phyloP scores from a whole-genome alignment of 495 filamentous ascomycete species.

The Recurvomyces mirabilis region DNA sequence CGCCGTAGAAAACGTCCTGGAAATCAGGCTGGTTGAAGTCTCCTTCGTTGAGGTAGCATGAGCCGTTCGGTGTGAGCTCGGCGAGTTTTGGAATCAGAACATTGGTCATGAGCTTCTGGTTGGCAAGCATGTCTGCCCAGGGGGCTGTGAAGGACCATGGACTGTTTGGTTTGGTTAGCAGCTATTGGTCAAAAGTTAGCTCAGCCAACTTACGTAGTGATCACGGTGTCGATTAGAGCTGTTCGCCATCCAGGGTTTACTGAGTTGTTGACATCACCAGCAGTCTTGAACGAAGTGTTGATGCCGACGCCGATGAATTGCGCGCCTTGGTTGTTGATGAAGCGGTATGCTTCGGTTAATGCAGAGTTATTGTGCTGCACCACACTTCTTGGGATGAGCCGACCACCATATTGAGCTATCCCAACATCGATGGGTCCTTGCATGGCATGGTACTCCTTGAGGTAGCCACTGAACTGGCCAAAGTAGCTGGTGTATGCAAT shows the following conservation, averaged over 20 bases:
- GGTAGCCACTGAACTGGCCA: constrained; percentile 16
- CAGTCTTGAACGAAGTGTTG: constrained; percentile 32
- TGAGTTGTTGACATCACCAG: constrained; percentile 42
- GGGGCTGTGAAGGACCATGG: constrained; percentile 36
- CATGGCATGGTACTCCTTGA: constrained; percentile 29
- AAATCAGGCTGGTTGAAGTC: constrained; percentile 9
- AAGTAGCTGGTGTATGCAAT: constrained; percentile 13
- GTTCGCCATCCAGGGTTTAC: constrained; percentile 52
- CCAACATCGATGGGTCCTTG: constrained; percentile 35
- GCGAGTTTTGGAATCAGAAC: constrained; percentile 35
- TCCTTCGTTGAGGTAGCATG: constrained; percentile 17
- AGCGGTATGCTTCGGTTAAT: constrained; percentile 31
- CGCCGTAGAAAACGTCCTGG: constrained; percentile 8
- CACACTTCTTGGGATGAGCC: constrained; percentile 44
- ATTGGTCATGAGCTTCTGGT: constrained; percentile 34
- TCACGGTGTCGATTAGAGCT: constrained; percentile 34
- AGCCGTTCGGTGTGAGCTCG: constrained; percentile 21
- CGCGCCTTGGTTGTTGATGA: constrained; percentile 34
- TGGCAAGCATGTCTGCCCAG: constrained; percentile 30
- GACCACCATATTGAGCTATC: constrained; percentile 45
- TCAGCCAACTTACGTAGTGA: constrained; percentile 21
- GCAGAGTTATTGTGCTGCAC: constrained; percentile 40
- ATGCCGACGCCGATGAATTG: constrained; percentile 38
- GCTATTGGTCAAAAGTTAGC: constrained; percentile 2
- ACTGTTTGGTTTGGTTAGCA: constrained; percentile 16